Evolutionary conservation across 306 rosid species (phyloP).

Genomic region (Dryas alaskensis): DNA sequence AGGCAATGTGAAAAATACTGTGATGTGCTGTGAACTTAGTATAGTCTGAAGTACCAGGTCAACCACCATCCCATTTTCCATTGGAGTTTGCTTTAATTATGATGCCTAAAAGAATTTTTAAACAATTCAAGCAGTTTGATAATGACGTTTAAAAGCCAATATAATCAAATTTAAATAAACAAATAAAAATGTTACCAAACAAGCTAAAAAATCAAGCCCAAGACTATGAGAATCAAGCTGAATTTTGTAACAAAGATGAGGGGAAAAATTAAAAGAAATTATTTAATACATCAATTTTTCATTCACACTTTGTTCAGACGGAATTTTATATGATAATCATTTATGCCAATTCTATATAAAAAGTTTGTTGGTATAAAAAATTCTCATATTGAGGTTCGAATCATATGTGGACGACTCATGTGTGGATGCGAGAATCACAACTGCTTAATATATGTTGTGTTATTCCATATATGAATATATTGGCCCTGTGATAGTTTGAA

Average conservation of each 20-base stretch:
- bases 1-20: not conserved
- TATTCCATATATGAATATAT: no score
- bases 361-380: not conserved
- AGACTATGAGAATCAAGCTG: no score
- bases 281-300: no score
- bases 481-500: not conserved
- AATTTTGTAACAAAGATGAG: no score
- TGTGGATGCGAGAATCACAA: no score
- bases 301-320: no score
- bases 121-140: not conserved
- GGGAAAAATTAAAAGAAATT: not conserved
- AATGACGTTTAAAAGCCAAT: not conserved
- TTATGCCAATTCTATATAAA: not conserved
- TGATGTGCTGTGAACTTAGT: not conserved
- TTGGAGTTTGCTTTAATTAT: no score
- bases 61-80: not conserved
- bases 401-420: no score
- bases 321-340: not conserved
- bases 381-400: no score
- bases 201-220: not conserved
- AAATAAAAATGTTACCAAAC: no score
- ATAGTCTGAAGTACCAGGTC: constrained; percentile 1
- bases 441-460: no score
- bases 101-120: not conserved
- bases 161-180: not conserved